A percentile compares a stretch with the other conserved stretches of the same genome.
Evolutionary conservation across 1,284 basidiomycete species (phyloP).

Genomic region (Hypsizygus ulmarius): DNA sequence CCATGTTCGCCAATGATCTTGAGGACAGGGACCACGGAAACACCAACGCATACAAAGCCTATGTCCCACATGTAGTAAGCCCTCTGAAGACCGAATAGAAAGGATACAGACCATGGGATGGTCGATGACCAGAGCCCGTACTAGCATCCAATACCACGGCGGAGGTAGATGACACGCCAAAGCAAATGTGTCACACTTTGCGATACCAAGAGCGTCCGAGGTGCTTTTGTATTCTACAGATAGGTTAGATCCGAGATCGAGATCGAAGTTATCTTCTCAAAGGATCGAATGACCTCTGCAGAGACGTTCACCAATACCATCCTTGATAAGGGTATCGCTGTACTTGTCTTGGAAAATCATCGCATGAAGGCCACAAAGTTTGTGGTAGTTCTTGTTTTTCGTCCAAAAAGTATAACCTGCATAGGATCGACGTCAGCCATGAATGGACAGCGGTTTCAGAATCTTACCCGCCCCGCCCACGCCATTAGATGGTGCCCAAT

Average conservation of each 20-base stretch:
- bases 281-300: slow-evolving; percentile 25
- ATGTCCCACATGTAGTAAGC: neutral
- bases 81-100: neutral
- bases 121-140: slow-evolving; percentile 25
- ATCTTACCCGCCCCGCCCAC: slow-evolving; percentile 33
- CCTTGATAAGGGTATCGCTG: slow-evolving; percentile 35
- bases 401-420: slow-evolving; percentile 45
- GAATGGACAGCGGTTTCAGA: neutral
- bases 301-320: slow-evolving; percentile 31
- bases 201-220: slow-evolving; percentile 28
- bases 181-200: slow-evolving; percentile 31
- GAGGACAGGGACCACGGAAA: slow-evolving; percentile 24
- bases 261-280: too few species aligned
- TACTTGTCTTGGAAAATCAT: slow-evolving; percentile 35
- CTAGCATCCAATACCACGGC: slow-evolving; percentile 36
- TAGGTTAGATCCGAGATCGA: neutral
- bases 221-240: slow-evolving; percentile 35
- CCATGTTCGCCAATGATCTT: slow-evolving; percentile 20
- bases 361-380: slow-evolving; percentile 35
- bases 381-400: slow-evolving; percentile 33
- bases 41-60: slow-evolving; percentile 28
- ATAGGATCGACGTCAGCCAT: neutral
- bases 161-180: slow-evolving; percentile 26
- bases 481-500: slow-evolving; percentile 28
- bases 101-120: slow-evolving; percentile 28